Evolutionary conservation across 768 basidiomycete genomes (phyloP).

Genomic region (Collybia nuda): DNA sequence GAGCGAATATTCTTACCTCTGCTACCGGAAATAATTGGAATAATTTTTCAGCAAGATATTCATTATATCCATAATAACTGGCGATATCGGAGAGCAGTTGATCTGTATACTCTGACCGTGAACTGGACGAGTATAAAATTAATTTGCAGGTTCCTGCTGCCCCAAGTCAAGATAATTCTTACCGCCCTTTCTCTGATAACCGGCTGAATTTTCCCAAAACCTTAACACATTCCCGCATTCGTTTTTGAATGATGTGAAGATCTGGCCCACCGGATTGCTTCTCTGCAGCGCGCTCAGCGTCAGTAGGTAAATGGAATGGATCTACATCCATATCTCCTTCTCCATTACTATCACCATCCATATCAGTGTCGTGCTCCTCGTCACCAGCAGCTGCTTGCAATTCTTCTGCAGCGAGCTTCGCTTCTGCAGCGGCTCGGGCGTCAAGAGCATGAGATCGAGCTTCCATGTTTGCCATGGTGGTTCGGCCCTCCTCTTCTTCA

Average conservation of each 20-base stretch:
- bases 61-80: constrained; percentile 97
- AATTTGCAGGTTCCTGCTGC: constrained; percentile 6
- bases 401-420: constrained; percentile 68
- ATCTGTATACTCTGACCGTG: constrained; percentile 86
- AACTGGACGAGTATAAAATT: constrained; percentile 40
- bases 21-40: constrained; percentile 91
- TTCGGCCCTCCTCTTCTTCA: constrained; percentile 44
- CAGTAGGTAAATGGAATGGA: constrained; percentile 66
- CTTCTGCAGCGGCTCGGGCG: constrained; percentile 62
- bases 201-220: constrained; percentile 73
- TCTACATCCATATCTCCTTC: constrained; percentile 48
- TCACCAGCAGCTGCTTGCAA: constrained; percentile 51
- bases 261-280: constrained; percentile 68
- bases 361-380: constrained; percentile 45
- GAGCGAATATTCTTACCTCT: constrained; percentile 57
- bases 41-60: constrained; percentile 91
- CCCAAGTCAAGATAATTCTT: constrained; percentile 17
- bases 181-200: constrained; percentile 69
- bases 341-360: constrained; percentile 43
- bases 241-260: constrained; percentile 70
- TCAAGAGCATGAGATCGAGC: constrained; percentile 78
- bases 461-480: constrained; percentile 83
- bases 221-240: constrained; percentile 77
- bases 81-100: constrained; percentile 89
- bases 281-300: constrained; percentile 72